Percentiles rank a stretch among this genome's conserved stretches.
Conservation (phyloP, 2,329 filamentous ascomycete genomes). For the Hypoxylon sp. region DNA sequence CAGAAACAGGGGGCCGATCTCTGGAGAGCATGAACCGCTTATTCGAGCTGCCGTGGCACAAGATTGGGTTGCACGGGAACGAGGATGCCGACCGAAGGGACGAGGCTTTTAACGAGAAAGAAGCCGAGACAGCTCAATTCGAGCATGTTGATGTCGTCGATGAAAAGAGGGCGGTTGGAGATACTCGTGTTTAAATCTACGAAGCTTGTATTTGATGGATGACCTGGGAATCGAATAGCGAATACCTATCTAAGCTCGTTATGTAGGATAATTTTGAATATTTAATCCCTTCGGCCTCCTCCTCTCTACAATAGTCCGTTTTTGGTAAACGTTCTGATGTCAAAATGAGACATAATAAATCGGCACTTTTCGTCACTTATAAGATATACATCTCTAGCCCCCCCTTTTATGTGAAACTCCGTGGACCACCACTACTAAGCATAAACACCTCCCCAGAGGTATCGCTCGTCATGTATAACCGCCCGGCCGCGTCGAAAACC, state of each 20-base stretch:
- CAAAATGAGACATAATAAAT: neutral
- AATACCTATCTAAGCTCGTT: neutral
- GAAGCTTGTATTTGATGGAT: neutral
- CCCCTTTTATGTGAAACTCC: neutral
- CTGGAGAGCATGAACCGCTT: slow-evolving; percentile 79
- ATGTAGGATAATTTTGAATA: neutral
- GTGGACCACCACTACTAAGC: slow-evolving; percentile 21
- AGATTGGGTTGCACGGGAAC: slow-evolving; percentile 73
- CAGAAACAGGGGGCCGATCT: slow-evolving; percentile 75
- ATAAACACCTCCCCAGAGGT: slow-evolving; percentile 62
- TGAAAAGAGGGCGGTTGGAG: slow-evolving; percentile 15
- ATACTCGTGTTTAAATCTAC: slow-evolving; percentile 20
- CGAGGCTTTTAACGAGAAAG: slow-evolving; percentile 59
- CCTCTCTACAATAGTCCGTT: neutral
- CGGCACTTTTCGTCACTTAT: neutral
- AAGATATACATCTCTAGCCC: neutral
- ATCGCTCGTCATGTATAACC: slow-evolving; percentile 67
- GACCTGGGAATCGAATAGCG: neutral
- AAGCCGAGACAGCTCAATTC: slow-evolving; percentile 52
- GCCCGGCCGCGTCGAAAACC: slow-evolving; percentile 55
- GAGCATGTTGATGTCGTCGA: slow-evolving; percentile 53
- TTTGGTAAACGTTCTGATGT: neutral
- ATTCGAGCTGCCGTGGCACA: slow-evolving; percentile 80
- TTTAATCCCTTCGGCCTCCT: neutral
- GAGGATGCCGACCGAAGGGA: slow-evolving; percentile 63